Conservation (phyloP, 208 protist genomes). For the Zelonia costaricensis region DNA sequence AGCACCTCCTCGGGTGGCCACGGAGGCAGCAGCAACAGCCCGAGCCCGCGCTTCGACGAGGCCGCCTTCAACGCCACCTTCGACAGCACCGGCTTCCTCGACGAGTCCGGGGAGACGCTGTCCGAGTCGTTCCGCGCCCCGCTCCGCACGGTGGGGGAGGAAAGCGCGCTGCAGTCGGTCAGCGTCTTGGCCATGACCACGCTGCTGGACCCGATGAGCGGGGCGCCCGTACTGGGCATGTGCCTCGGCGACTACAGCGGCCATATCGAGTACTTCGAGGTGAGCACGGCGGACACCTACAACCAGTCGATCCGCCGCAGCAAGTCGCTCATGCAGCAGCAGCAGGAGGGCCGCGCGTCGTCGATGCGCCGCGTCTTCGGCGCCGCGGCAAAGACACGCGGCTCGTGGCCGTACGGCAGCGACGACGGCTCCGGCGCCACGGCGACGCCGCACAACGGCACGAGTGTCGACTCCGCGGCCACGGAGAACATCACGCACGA, state of each 20-base stretch:
- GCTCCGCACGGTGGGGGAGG: conserved; percentile 21
- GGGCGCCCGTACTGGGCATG: conserved; percentile 59
- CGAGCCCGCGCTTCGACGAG: conserved; percentile 43
- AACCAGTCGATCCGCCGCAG: conserved; percentile 45
- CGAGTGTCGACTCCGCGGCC: conserved; percentile 41
- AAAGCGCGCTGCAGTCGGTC: conserved; percentile 47
- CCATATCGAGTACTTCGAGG: conserved; percentile 82
- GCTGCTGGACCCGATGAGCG: conserved; percentile 73
- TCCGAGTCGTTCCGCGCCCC: conserved; percentile 30
- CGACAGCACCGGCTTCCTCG: conserved; percentile 23
- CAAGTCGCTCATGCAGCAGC: conserved; percentile 36
- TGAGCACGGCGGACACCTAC: conserved; percentile 44
- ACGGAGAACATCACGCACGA: conserved; percentile 49
- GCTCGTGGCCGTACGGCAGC: conserved; percentile 15
- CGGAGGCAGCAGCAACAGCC: conserved; percentile 32
- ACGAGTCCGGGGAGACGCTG: conserved; percentile 26
- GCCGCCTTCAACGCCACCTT: conserved; percentile 41
- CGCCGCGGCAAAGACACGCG: conserved; percentile 7
- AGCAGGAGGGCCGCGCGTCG: conserved; percentile 5
- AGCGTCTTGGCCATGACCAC: conserved; percentile 72
- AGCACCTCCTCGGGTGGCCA: conserved; percentile 3
- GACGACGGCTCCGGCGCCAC: conserved; percentile 28
- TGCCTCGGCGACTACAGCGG: conserved; percentile 84
- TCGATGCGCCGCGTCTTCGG: conserved; percentile 8
- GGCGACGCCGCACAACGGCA: conserved; percentile 17